phyloP scores from a whole-genome alignment of 192 early-diverging fungal genomes.

The Coemansia sp. region DNA sequence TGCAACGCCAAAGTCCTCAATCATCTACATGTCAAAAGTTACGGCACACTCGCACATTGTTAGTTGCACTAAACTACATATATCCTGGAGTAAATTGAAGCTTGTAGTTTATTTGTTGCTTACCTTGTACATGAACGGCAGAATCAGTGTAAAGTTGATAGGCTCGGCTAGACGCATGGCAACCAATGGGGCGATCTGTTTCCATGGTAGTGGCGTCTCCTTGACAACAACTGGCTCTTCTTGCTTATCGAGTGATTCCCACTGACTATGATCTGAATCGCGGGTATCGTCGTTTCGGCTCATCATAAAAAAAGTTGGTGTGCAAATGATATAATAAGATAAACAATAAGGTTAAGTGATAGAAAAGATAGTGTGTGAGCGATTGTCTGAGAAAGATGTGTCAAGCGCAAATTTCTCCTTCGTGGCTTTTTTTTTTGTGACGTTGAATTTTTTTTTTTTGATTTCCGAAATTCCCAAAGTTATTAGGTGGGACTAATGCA shows the following conservation, averaged over 20 bases:
- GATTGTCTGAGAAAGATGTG: background rate
- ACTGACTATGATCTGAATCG: background rate
- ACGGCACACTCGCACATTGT: background rate
- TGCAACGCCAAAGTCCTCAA: constrained; percentile 51
- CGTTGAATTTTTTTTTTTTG: constrained; percentile 11
- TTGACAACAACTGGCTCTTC: constrained; percentile 8
- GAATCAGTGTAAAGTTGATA: constrained; percentile 72
- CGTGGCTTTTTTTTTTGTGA: background rate
- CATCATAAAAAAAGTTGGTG: background rate
- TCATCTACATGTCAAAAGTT: constrained; percentile 14
- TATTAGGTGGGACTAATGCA: background rate
- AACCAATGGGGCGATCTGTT: constrained; percentile 32
- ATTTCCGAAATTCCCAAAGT: constrained; percentile 5
- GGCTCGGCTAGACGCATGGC: constrained; percentile 66
- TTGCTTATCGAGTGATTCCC: background rate
- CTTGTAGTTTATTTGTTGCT: background rate
- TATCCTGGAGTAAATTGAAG: background rate
- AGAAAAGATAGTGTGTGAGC: background rate
- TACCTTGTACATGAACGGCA: constrained; percentile 56
- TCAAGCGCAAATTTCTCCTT: background rate
- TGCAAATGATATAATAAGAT: background rate
- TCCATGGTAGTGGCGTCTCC: constrained; percentile 55
- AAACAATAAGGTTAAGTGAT: background rate
- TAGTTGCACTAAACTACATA: background rate
- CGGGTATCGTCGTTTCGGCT: background rate